Evolutionary conservation across 2,329 filamentous ascomycete species (phyloP), one percentile per base, ranked within the genome.

Genomic region (Massarina eburnea): DNA sequence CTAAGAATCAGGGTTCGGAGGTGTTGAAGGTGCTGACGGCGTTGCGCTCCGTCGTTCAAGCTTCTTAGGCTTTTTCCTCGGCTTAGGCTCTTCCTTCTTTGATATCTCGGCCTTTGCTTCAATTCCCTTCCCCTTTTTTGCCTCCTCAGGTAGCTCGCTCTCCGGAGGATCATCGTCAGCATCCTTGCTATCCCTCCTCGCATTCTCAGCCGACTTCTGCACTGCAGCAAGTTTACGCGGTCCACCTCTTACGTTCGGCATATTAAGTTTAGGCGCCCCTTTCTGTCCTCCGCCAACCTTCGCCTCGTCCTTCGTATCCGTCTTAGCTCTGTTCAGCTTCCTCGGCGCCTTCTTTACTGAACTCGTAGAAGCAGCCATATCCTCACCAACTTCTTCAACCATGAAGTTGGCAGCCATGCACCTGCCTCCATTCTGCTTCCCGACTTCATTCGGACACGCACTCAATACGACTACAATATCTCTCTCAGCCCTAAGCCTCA

Each of bases 351-450:
- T 59, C 54, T 58, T 61, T 20, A 53, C 15, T 12, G 53, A 54
- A 1, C 49, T 29, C 3, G 51, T 46, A 8, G 55, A 61, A 8
- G 48, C 46, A 10, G 54, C 54, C 0, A 58, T 20, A 33, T 66
- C 59, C 10, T 67, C 59, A 10, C 57, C 59, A 33, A 54, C 51
- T 8, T 66, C 60, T 44, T 71, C 68, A 5, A 71, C 68, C 57
- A 70, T 61, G 48, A 69, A 71, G 42, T 71, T 70, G 19, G 65
- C 66, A 4, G 67, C 68, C 67, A 70, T 71, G 41, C 66, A 68
- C 19, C 57, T 58, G 19, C 66, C 67, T 2, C 67, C 67, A 30
- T 70, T 71, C 48, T 67, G 64, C 15, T 49, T 49, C 1, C 67
- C 67, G 1, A 69, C 54, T 7, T 70, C 67, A 61, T 68, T 70